These are phyloP conservation scores for Phalaenopsis hybrid DNA, from an alignment of 116 monocot genomes.

Conservation along the genomic window DNA sequence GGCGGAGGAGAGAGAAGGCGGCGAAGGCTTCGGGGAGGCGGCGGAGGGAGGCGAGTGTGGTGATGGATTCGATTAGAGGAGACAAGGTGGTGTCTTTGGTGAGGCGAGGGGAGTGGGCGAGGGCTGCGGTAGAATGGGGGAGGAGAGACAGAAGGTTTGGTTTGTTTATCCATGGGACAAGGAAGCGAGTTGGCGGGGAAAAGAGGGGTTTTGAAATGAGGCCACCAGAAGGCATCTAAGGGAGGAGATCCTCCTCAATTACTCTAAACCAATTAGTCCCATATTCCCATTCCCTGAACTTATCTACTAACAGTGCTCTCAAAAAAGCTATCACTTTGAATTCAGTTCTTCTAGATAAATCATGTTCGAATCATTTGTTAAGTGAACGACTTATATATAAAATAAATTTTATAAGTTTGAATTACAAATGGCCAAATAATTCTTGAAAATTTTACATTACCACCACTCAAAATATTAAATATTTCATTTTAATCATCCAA, in stretches of 20 bases:
- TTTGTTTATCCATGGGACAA: not conserved
- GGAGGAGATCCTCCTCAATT: not conserved
- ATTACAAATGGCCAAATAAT: too few species aligned
- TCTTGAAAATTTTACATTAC: too few species aligned
- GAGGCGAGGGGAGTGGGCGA: not conserved
- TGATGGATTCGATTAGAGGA: conserved; percentile 18
- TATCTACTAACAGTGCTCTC: too few species aligned
- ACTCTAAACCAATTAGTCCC: too few species aligned
- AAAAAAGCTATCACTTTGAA: too few species aligned
- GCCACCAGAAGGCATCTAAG: not conserved
- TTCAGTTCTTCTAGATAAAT: too few species aligned
- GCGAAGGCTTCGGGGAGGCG: conserved; percentile 35
- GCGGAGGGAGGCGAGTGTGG: conserved; percentile 15
- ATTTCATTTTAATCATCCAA: too few species aligned
- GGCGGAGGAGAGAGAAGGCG: conserved; percentile 29
- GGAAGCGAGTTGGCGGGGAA: not conserved
- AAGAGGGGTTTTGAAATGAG: not conserved
- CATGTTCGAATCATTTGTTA: too few species aligned
- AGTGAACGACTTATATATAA: too few species aligned
- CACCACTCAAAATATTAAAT: too few species aligned
- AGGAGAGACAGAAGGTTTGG: not conserved
- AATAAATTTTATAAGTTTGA: too few species aligned
- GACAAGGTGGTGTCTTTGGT: not conserved
- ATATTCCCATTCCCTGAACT: too few species aligned
- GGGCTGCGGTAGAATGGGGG: not conserved